Evolutionary conservation across 805 yeast species (phyloP).

Genomic region (Priceomyces castillae): DNA sequence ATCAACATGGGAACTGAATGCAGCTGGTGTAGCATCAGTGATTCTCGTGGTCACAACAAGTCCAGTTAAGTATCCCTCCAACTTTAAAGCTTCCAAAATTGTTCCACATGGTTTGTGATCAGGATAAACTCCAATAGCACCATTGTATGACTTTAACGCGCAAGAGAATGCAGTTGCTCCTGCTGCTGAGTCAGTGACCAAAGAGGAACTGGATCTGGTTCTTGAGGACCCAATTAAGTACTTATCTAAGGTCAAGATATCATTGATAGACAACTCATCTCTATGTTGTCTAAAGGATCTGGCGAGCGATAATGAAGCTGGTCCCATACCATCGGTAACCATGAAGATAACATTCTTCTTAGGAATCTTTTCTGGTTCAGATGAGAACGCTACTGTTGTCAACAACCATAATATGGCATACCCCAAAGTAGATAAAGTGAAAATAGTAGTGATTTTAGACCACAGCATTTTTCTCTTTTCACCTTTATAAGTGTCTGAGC

Average conservation of each 20-base stretch:
- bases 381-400: background rate
- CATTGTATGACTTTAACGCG: conserved; percentile 79
- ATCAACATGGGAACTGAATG: conserved; percentile 78
- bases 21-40: conserved; percentile 95
- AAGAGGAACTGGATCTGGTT: conserved; percentile 72
- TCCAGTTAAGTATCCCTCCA: conserved; percentile 79
- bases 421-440: background rate
- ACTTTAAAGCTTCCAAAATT: conserved; percentile 80
- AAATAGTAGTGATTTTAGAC: background rate
- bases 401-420: background rate
- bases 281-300: conserved; percentile 69
- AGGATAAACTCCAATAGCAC: conserved; percentile 85
- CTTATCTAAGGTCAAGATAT: conserved; percentile 60
- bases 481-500: background rate
- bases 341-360: conserved; percentile 76
- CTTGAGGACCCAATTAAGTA: conserved; percentile 80
- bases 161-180: conserved; percentile 95
- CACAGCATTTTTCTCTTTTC: background rate
- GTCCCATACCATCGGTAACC: conserved; percentile 97
- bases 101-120: conserved; percentile 79
- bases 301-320: conserved; percentile 77
- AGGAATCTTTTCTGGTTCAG: background rate
- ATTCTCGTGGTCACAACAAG: conserved; percentile 88
- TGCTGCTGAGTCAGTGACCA: conserved; percentile 93
- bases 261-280: conserved; percentile 52